Conservation (phyloP, 345 rosid genomes). For the Gossypium turneri region DNA sequence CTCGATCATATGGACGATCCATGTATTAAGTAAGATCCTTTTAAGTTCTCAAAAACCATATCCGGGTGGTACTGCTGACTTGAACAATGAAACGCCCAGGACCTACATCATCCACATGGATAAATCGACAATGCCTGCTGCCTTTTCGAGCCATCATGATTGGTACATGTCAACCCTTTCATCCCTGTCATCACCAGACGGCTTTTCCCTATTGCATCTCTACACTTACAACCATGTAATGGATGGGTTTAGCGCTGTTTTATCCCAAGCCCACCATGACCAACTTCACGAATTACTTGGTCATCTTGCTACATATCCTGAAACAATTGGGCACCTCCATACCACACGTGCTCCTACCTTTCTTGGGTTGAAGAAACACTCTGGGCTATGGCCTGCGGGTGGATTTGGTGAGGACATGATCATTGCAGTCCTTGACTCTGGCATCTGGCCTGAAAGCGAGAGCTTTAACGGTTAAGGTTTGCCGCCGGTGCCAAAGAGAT, state of each 20-base stretch:
- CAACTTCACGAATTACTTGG: slow-evolving; percentile 26
- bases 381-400: slow-evolving; percentile 39
- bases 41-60: neutral
- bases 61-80: slow-evolving; percentile 2
- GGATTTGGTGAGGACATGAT: slow-evolving; percentile 41
- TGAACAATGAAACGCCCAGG: slow-evolving; percentile 16
- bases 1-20: neutral
- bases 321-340: slow-evolving; percentile 36
- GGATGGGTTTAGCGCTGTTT: slow-evolving; percentile 42
- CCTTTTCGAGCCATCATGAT: slow-evolving; percentile 33
- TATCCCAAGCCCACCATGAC: slow-evolving; percentile 36
- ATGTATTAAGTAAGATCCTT: slow-evolving; percentile 12
- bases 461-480: slow-evolving; percentile 39
- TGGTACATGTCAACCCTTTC: slow-evolving; percentile 47
- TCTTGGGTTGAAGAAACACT: slow-evolving; percentile 31
- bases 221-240: slow-evolving; percentile 45
- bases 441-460: slow-evolving; percentile 50
- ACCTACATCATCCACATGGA: slow-evolving; percentile 46
- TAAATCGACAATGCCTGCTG: slow-evolving; percentile 32
- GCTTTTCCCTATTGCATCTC: slow-evolving; percentile 31
- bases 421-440: slow-evolving; percentile 42
- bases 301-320: slow-evolving; percentile 41
- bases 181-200: slow-evolving; percentile 28
- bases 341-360: slow-evolving; percentile 38
- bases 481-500: slow-evolving; percentile 38